phyloP scores from a whole-genome alignment of 2,329 filamentous ascomycete species.

The Bipolaris sorokiniana region DNA sequence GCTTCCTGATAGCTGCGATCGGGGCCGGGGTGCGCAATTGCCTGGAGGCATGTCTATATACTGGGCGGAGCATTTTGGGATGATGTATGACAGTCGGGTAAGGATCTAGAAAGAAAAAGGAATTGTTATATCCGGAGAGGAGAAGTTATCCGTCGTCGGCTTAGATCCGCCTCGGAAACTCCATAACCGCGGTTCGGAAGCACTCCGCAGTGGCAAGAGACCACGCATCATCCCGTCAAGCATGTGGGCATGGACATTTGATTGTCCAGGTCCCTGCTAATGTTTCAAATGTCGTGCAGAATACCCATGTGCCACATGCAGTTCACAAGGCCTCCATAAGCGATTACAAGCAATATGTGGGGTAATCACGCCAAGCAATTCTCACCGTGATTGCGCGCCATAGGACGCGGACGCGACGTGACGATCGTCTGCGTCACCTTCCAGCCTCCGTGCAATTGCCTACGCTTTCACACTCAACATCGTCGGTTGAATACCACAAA shows the following conservation, averaged over 20 bases:
- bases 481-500: background rate
- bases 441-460: slow-evolving; percentile 23
- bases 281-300: background rate
- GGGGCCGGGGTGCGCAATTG: slow-evolving; percentile 44
- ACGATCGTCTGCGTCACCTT: slow-evolving; percentile 27
- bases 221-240: slow-evolving; percentile 8
- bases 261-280: background rate
- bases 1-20: slow-evolving; percentile 43
- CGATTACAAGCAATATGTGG: slow-evolving; percentile 12
- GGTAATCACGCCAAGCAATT: slow-evolving; percentile 31
- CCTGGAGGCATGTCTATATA: slow-evolving; percentile 49
- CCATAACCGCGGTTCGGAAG: slow-evolving; percentile 36
- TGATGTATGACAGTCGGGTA: background rate
- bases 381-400: slow-evolving; percentile 39
- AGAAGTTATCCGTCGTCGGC: slow-evolving; percentile 15
- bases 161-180: slow-evolving; percentile 32
- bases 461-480: slow-evolving; percentile 11
- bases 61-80: slow-evolving; percentile 53
- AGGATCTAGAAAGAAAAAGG: background rate
- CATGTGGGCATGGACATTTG: background rate
- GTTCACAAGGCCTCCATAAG: slow-evolving; percentile 9
- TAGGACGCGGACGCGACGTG: slow-evolving; percentile 31
- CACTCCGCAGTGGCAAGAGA: slow-evolving; percentile 29
- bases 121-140: slow-evolving; percentile 3
- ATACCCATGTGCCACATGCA: background rate